These are phyloP conservation scores for Ehretia macrophylla DNA, from an alignment of 257 asterid species.

Conservation along the genomic window DNA sequence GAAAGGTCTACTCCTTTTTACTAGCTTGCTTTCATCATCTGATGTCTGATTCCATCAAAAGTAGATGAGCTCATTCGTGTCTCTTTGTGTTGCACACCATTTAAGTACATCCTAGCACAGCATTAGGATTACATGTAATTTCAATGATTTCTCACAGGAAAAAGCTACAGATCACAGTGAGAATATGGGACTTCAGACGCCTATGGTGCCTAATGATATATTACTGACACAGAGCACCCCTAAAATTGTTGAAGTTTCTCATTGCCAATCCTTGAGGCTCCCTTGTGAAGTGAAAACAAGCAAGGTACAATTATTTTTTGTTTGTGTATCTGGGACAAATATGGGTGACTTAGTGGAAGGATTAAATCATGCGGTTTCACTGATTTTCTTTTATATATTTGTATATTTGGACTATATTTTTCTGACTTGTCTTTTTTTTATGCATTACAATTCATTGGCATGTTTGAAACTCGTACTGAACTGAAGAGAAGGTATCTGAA, in stretches of 20 bases:
- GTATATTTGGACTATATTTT: too few relatives aligned
- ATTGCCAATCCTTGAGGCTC: slow-evolving; percentile 49
- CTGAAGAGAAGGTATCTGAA: too few relatives aligned
- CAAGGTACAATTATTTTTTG: slow-evolving; percentile 32
- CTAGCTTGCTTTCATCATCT: too few relatives aligned
- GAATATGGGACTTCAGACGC: slow-evolving; percentile 16
- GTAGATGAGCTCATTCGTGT: background rate
- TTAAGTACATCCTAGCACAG: too few relatives aligned
- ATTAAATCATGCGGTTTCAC: background rate
- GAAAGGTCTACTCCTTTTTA: too few relatives aligned
- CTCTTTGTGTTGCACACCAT: background rate
- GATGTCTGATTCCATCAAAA: too few relatives aligned
- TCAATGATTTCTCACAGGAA: slow-evolving; percentile 25
- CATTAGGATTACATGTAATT: background rate
- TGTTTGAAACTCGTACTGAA: too few relatives aligned
- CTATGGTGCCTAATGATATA: slow-evolving; percentile 18
- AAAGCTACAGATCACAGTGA: slow-evolving; percentile 16
- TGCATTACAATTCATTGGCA: too few relatives aligned
- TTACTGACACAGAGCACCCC: slow-evolving; percentile 35
- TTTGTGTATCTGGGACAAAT: background rate
- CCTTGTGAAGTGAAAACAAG: slow-evolving; percentile 38
- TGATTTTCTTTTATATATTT: background rate
- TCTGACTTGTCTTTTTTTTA: too few relatives aligned
- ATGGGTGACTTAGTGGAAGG: background rate
- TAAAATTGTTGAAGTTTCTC: slow-evolving; percentile 51